Evolutionary conservation across 768 basidiomycete species (phyloP), one percentile per base, ranked within the genome.

Genomic region (Tylopilus plumbeoviolaceoides): DNA sequence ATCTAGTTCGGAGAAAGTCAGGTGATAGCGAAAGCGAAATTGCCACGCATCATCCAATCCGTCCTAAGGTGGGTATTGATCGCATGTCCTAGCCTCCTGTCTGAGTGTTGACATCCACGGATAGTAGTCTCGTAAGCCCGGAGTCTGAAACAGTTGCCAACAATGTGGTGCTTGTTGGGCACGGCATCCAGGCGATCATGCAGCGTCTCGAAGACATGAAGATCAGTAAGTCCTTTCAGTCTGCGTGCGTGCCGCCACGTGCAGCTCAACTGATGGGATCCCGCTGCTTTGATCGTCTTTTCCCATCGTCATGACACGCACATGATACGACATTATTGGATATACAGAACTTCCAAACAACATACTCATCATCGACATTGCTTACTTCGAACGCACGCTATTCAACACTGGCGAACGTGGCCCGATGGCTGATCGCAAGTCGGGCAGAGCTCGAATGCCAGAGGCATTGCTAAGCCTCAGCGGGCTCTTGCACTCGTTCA

Each of bases 1-100:
- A 39, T 47, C 28, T 58, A 91, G 89, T 91, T 89, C 63, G 90
- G 87, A 25, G 84, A 90, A 50, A 88, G 84, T 59, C 87, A 89
- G 64, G 71, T 86, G 33, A 72, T 82, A 17, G 66, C 82, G 21
- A 91, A 84, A 66, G 61, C 73, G n/a, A 86, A 83, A 59, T 69
- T 90, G n/a, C 76, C 86, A 0, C 78, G 83, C 49, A 78, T 91
- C 45, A 75, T 91, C 4, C 84, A 87, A 59, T 85, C 85, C 17
- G 68, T 87, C 51, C 79, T 91, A 59, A 88, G 84, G 87, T 84
- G 65, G 47, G 69, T 51, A 31, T 39, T 41, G 25, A 40, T 14
- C 39, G 20, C 51, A 30, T 44, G 31, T 50, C 39, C 20, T 3
- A 14, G 15, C 30, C 46, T 25, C 57, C 27, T 18, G n/a, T 15